phyloP scores from a whole-genome alignment of 2,329 filamentous ascomycete genomes.

The Corniculantispora saksenae region DNA sequence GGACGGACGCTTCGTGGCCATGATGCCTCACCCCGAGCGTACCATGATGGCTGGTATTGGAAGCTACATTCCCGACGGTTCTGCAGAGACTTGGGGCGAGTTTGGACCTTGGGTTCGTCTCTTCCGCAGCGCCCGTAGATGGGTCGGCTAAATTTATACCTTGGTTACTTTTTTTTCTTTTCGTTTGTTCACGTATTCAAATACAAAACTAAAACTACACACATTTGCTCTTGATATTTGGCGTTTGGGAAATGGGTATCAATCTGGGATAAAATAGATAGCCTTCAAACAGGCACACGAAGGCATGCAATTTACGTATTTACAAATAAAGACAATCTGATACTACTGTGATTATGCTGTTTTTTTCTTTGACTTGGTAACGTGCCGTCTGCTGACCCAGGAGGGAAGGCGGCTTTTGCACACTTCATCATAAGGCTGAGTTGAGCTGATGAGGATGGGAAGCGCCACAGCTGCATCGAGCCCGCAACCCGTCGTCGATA shows the following conservation, averaged over 20 bases:
- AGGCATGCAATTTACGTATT: not conserved
- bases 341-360: not conserved
- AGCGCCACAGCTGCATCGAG: no score
- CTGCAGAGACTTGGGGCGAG: constrained; percentile 70
- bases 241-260: constrained; percentile 6
- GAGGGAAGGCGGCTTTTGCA: no score
- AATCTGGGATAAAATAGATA: constrained; percentile 4
- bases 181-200: not conserved
- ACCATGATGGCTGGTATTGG: constrained; percentile 78
- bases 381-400: no score
- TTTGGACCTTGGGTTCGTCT: constrained; percentile 83
- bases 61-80: constrained; percentile 66
- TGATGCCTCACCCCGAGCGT: constrained; percentile 95
- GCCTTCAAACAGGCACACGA: not conserved
- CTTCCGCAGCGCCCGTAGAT: constrained; percentile 84
- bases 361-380: not conserved
- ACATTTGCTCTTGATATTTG: not conserved
- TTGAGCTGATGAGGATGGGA: no score
- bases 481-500: no score
- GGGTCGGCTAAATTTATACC: constrained; percentile 63
- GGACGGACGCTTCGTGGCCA: constrained; percentile 78
- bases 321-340: not conserved
- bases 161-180: not conserved
- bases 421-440: no score
- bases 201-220: constrained; percentile 3